Evolutionary conservation across 2,329 filamentous ascomycete genomes (phyloP).

Genomic region (Pseudohalonectria lignicola): DNA sequence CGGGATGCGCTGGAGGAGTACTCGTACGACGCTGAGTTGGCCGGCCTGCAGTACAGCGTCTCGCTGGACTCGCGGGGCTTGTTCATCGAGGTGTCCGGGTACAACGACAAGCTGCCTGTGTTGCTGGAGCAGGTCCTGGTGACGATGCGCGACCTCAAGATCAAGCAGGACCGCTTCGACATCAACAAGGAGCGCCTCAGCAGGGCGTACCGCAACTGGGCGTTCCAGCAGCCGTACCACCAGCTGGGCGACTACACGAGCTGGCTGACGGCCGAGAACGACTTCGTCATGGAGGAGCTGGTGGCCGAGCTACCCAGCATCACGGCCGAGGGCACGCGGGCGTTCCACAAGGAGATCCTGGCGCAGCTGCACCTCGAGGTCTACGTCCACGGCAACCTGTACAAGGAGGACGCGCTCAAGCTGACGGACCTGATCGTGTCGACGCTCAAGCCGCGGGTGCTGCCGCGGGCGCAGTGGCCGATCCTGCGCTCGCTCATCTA

Average conservation of each 20-base stretch:
- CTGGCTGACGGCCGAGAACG: conserved; percentile 67
- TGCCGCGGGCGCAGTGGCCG: conserved; percentile 72
- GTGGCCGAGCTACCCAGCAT: conserved; percentile 66
- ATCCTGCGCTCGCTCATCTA: conserved; percentile 67
- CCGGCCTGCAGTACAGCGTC: conserved; percentile 78
- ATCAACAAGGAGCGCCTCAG: conserved; percentile 80
- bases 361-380: conserved; percentile 80
- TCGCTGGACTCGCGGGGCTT: conserved; percentile 61
- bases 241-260: conserved; percentile 76
- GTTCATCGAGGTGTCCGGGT: conserved; percentile 71
- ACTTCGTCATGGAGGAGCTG: conserved; percentile 71
- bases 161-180: conserved; percentile 79
- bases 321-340: conserved; percentile 60
- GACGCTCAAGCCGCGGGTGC: conserved; percentile 59
- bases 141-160: conserved; percentile 73
- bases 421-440: conserved; percentile 75
- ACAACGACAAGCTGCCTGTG: conserved; percentile 92
- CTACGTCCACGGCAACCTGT: conserved; percentile 82
- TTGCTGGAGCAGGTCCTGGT: conserved; percentile 80
- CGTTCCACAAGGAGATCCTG: conserved; percentile 72
- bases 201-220: conserved; percentile 74
- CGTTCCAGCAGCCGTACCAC: conserved; percentile 78
- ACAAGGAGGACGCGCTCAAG: conserved; percentile 84
- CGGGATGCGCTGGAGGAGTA: conserved; percentile 85
- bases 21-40: conserved; percentile 89